Conservation (phyloP, 495 filamentous ascomycete species). For the Clohesyomyces aquaticus region DNA sequence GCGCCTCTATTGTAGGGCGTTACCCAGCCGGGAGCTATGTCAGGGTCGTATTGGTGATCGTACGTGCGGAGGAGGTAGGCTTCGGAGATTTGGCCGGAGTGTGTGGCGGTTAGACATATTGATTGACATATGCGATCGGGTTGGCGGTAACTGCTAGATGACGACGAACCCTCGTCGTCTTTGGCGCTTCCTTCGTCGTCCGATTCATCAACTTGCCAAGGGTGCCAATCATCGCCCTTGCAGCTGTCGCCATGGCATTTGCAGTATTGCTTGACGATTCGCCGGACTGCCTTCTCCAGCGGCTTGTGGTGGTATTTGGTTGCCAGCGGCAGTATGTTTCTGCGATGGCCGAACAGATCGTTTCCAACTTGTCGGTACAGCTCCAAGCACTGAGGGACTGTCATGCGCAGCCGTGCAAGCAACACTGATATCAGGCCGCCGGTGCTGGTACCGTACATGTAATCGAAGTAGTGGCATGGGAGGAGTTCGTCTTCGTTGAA, state of each 20-base stretch:
- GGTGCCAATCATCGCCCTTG: slow-evolving; percentile 48
- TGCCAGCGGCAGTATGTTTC: slow-evolving; percentile 45
- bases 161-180: slow-evolving; percentile 23
- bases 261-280: slow-evolving; percentile 48
- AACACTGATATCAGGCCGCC: slow-evolving; percentile 59
- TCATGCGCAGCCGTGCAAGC: slow-evolving; percentile 58
- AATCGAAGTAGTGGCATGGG: slow-evolving; percentile 56
- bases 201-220: slow-evolving; percentile 41
- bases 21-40: slow-evolving; percentile 46
- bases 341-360: slow-evolving; percentile 51
- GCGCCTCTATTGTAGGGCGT: slow-evolving; percentile 51
- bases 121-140: slow-evolving; percentile 48
- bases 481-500: slow-evolving; percentile 47
- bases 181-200: slow-evolving; percentile 33
- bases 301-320: slow-evolving; percentile 53
- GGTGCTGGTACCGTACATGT: slow-evolving; percentile 51
- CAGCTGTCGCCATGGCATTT: slow-evolving; percentile 43
- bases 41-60: slow-evolving; percentile 46
- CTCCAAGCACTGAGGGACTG: slow-evolving; percentile 54
- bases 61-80: slow-evolving; percentile 52
- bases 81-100: slow-evolving; percentile 46
- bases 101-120: slow-evolving; percentile 50
- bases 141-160: slow-evolving; percentile 34
- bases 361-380: slow-evolving; percentile 54
- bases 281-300: slow-evolving; percentile 50